Evolutionary conservation across 2,329 filamentous ascomycete species (phyloP).

Genomic region (Fusarium nygamai): DNA sequence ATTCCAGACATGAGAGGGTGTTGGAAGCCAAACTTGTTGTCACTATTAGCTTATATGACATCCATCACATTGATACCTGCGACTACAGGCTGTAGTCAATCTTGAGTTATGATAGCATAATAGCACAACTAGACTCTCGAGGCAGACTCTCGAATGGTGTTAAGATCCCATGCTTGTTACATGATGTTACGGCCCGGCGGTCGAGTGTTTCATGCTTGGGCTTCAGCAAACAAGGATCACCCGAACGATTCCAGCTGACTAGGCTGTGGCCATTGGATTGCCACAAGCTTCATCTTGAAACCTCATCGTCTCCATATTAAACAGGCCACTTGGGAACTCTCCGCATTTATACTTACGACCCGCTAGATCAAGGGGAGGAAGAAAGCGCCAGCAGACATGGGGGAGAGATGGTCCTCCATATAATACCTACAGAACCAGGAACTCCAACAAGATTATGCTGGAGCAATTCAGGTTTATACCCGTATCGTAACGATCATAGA

Average conservation of each 20-base stretch:
- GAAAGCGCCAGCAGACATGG: neutral
- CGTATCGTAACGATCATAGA: neutral
- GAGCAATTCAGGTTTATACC: neutral
- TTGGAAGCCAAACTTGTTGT: neutral
- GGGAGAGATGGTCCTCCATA: neutral
- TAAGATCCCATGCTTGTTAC: conserved; percentile 11
- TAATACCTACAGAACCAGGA: neutral
- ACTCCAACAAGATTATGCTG: neutral
- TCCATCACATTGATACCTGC: neutral
- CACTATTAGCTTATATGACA: neutral
- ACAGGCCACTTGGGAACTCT: conserved; percentile 23
- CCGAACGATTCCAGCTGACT: conserved; percentile 7
- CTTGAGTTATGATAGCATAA: conserved; percentile 5
- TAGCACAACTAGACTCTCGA: neutral
- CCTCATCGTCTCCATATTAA: conserved; percentile 28
- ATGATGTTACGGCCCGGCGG: neutral
- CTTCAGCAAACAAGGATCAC: conserved; percentile 10
- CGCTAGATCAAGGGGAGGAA: neutral
- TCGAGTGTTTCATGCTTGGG: conserved; percentile 9
- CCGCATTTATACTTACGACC: neutral
- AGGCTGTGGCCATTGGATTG: neutral
- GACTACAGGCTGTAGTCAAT: conserved; percentile 1
- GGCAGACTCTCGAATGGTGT: neutral
- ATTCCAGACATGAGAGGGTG: neutral
- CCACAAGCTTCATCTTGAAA: conserved; percentile 18